Conservation (phyloP, 2,329 filamentous ascomycete genomes). For the Talaromyces sp. region DNA sequence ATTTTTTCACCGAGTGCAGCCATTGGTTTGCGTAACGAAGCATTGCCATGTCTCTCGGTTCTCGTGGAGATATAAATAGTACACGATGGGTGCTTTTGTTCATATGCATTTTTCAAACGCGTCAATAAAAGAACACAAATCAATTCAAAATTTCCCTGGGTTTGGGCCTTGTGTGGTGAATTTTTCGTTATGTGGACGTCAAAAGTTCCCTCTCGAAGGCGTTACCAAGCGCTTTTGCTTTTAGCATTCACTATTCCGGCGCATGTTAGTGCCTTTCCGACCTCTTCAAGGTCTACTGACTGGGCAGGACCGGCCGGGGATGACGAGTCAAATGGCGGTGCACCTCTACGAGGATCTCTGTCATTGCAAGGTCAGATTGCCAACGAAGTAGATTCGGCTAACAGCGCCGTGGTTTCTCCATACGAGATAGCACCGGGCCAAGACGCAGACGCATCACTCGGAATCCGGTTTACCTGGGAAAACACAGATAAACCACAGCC, state of each 20-base stretch:
- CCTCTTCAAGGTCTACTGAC: not conserved
- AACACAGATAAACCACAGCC: slow-evolving; percentile 9
- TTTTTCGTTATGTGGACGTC: not conserved
- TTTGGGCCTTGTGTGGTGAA: not conserved
- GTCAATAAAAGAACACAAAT: not conserved
- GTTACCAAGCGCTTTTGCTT: not conserved
- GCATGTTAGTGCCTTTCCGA: not conserved
- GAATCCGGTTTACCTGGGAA: slow-evolving; percentile 11
- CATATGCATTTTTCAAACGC: not conserved
- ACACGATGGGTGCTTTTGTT: not conserved
- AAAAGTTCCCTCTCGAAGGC: not conserved
- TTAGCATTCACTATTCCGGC: not conserved
- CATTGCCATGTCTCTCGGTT: not conserved
- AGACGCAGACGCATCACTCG: slow-evolving; percentile 6
- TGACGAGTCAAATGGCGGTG: slow-evolving; percentile 1
- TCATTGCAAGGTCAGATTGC: slow-evolving; percentile 7
- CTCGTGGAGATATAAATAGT: not conserved
- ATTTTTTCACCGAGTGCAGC: not conserved
- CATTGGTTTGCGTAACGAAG: not conserved
- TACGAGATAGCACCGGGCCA: slow-evolving; percentile 13
- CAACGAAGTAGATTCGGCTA: slow-evolving; percentile 9
- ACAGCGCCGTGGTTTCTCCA: slow-evolving; percentile 8
- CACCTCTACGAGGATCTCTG: slow-evolving; percentile 4
- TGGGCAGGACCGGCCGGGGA: not conserved
- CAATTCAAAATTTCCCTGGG: not conserved